Evolutionary conservation across 306 rosid genomes (phyloP), one percentile per base, ranked within the genome.

Genomic region (Fragaria ananassa): DNA sequence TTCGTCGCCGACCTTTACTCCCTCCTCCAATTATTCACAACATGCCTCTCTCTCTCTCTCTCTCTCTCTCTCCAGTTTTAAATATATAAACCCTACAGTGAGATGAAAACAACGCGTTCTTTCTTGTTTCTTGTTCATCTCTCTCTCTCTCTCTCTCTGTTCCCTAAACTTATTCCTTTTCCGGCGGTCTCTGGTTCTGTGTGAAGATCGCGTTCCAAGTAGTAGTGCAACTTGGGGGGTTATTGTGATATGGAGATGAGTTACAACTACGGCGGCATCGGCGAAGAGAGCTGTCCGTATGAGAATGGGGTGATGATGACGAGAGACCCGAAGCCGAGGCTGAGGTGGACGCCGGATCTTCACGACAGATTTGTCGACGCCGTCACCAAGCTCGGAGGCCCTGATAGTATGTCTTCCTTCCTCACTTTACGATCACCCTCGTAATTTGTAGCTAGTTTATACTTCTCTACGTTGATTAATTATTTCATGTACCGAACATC

Each of bases 361-460:
- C 97, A 95, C 51, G 93, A 91, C 64, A 94, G 96, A 11, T 95
- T 95, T 63, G 92, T 92, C 3, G 97, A 92, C 23, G 97, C 97
- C 9, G 99, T 95, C 80, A 88, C 97, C 50, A 95, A 95, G 80
- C 99, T 95, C 73, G 99, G 99, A 80, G 99, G 97, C 82, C 97
- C 99, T 9, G 91, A 91, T 4, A 92, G 99, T 92, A 85, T 37
- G 97, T 81, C 18, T 23, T 53, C 18, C n/a, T 34, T 6, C 41
- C 58, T 7, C 62, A 66, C 46, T 31, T 47, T 29, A 62, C 8
- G 18, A 54, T n/a, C 60, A 54, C 27, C 10, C 44, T 41, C 60
- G 8, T 2, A 3, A 11, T 45, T 9, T 53, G n/a, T 7, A 0
- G 2, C n/a, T 50, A 17, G 57, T 50, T 18, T 50, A 6, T 17